Conservation (phyloP, 495 filamentous ascomycete genomes). For the Achaetomiella virescens region DNA sequence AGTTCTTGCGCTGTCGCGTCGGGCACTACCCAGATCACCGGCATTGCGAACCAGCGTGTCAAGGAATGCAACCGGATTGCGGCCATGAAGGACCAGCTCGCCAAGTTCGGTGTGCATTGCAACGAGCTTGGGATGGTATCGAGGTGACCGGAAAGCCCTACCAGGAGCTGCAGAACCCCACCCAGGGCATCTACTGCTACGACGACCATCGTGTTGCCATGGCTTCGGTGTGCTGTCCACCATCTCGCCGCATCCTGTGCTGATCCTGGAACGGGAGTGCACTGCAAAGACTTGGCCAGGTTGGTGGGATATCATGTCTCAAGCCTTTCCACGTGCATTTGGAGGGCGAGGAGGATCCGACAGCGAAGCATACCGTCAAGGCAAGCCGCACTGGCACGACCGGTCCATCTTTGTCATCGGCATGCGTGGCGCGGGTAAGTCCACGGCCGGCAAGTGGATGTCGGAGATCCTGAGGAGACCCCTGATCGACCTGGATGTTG, state of each 20-base stretch:
- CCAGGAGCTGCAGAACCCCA: conserved; percentile 53
- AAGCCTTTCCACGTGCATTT: conserved; percentile 68
- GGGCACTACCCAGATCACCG: conserved; percentile 76
- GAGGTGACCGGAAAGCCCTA: conserved; percentile 67
- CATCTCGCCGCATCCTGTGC: conserved; percentile 63
- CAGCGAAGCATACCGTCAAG: conserved; percentile 32
- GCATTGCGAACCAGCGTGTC: conserved; percentile 97
- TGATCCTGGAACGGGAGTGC: conserved; percentile 86
- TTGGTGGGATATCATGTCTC: conserved; percentile 88
- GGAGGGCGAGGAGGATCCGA: conserved; percentile 60
- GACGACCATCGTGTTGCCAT: conserved; percentile 98
- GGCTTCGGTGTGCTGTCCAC: conserved; percentile 88
- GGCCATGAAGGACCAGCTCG: conserved; percentile 93
- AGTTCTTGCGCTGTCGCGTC: conserved; percentile 89
- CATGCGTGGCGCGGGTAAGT: conserved; percentile 97
- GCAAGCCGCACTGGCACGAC: conserved; percentile 35
- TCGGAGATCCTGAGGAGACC: conserved; percentile 65
- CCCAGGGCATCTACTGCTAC: conserved; percentile 78
- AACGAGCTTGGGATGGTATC: conserved; percentile 85
- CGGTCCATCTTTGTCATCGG: conserved; percentile 88
- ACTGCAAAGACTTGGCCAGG: conserved; percentile 99
- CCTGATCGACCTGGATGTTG: conserved; percentile 80
- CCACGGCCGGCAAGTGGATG: conserved; percentile 83
- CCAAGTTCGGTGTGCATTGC: conserved; percentile 89
- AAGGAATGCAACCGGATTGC: conserved; percentile 97